Conservation (phyloP, 2,329 filamentous ascomycete genomes). For the Allantophomopsis lycopodina region DNA sequence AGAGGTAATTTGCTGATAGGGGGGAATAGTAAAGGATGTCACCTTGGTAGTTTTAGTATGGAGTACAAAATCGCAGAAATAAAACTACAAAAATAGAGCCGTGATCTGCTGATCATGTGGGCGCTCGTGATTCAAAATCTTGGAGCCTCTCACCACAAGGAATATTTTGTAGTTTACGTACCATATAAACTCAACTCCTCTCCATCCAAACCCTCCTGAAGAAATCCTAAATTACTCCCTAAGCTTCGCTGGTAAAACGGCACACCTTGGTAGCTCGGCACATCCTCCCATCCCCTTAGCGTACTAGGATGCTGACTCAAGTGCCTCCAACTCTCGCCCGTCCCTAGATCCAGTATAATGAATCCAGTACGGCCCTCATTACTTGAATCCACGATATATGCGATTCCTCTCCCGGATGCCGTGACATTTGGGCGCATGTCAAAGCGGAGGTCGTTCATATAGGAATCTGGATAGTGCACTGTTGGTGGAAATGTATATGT, state of each 20-base stretch:
- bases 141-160: too few species aligned
- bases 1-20: conserved; percentile 20
- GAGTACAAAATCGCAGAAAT: not conserved
- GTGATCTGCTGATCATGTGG: conserved; percentile 11
- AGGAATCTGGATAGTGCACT: conserved; percentile 29
- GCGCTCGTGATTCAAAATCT: too few species aligned
- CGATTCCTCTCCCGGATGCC: conserved; percentile 24
- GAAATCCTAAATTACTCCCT: conserved; percentile 13
- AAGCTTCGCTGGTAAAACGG: conserved; percentile 17
- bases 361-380: conserved; percentile 30
- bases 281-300: conserved; percentile 13
- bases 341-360: conserved; percentile 28
- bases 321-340: conserved; percentile 25
- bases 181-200: too few species aligned
- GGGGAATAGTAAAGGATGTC: conserved; percentile 26
- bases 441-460: conserved; percentile 31
- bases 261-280: conserved; percentile 20
- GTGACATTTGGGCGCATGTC: conserved; percentile 25
- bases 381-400: conserved; percentile 29
- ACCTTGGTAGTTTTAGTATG: conserved; percentile 17
- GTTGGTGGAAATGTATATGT: conserved; percentile 26
- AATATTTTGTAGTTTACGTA: too few species aligned
- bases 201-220: conserved; percentile 13
- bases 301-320: conserved; percentile 18
- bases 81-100: conserved; percentile 11